These are phyloP conservation scores for Colletotrichum lini DNA, from an alignment of 2,329 filamentous ascomycete species.

Conservation along the genomic window DNA sequence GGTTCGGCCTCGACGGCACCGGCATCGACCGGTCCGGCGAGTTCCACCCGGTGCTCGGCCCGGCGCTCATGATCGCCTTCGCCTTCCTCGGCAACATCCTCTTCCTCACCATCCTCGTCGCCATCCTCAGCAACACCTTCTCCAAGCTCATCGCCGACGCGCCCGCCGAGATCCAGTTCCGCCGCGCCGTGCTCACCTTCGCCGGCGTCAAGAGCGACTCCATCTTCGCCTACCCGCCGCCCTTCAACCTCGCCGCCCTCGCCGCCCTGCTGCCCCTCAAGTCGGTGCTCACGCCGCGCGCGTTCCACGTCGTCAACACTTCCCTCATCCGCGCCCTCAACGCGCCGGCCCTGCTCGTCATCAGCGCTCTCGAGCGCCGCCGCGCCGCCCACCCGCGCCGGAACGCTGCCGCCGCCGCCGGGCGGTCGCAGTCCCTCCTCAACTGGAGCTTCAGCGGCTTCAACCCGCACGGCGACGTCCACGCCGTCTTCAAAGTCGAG, in stretches of 20 bases:
- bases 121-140: conserved; percentile 81
- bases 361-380: conserved; percentile 73
- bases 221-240: conserved; percentile 78
- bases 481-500: conserved; percentile 72
- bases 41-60: conserved; percentile 78
- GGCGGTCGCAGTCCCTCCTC: conserved; percentile 38
- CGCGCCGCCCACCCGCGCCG: conserved; percentile 60
- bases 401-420: conserved; percentile 44
- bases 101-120: conserved; percentile 81
- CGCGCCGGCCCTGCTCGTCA: conserved; percentile 72
- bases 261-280: conserved; percentile 77
- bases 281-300: conserved; percentile 71
- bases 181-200: conserved; percentile 79
- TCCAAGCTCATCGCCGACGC: conserved; percentile 78
- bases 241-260: conserved; percentile 79
- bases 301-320: conserved; percentile 82
- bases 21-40: conserved; percentile 66
- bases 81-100: conserved; percentile 82
- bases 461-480: conserved; percentile 71
- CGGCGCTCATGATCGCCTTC: conserved; percentile 78
- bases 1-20: conserved; percentile 80
- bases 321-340: conserved; percentile 75
- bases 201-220: conserved; percentile 82
- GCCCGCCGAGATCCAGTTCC: conserved; percentile 79
- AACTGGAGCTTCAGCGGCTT: conserved; percentile 50